phyloP scores from a whole-genome alignment of 1,284 basidiomycete genomes.

The Entoloma clypeatum region DNA sequence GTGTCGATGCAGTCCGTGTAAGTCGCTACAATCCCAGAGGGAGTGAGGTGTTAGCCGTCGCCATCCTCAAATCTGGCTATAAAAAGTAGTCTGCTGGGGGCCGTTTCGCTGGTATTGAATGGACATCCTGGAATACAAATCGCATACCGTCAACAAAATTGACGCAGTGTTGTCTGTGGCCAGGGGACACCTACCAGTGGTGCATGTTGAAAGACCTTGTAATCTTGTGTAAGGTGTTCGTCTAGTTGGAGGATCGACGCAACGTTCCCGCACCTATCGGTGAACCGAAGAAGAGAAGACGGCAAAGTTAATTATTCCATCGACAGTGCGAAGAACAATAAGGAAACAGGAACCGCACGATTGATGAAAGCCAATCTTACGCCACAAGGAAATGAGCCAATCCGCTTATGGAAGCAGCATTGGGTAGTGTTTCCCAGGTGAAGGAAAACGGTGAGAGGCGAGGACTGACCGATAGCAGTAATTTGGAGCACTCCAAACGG shows the following conservation, averaged over 20 bases:
- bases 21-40: no score
- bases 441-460: constrained; percentile 3
- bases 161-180: no score
- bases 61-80: no score
- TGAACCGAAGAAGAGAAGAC: constrained; percentile 9
- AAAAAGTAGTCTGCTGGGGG: constrained; percentile 86
- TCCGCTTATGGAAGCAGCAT: constrained; percentile 1
- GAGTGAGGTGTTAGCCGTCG: no score
- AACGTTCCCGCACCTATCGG: constrained; percentile 83
- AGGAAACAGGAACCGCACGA: constrained; percentile 1
- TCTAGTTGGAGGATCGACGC: constrained; percentile 91
- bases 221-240: constrained; percentile 86
- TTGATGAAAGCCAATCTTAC: no score
- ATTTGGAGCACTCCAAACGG: constrained; percentile 98
- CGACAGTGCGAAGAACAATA: constrained; percentile 4
- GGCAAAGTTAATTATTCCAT: constrained; percentile 1
- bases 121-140: constrained; percentile 60
- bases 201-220: constrained; percentile 86
- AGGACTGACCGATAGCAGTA: constrained; percentile 88
- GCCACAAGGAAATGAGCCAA: no score
- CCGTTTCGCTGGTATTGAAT: constrained; percentile 82
- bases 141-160: no score
- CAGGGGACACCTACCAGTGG: constrained; percentile 49
- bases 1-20: no score
- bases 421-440: constrained; percentile 4